Evolutionary conservation across 2,329 filamentous ascomycete species (phyloP), one percentile per base, ranked within the genome.

Genomic region (Mycosphaerella sp.): DNA sequence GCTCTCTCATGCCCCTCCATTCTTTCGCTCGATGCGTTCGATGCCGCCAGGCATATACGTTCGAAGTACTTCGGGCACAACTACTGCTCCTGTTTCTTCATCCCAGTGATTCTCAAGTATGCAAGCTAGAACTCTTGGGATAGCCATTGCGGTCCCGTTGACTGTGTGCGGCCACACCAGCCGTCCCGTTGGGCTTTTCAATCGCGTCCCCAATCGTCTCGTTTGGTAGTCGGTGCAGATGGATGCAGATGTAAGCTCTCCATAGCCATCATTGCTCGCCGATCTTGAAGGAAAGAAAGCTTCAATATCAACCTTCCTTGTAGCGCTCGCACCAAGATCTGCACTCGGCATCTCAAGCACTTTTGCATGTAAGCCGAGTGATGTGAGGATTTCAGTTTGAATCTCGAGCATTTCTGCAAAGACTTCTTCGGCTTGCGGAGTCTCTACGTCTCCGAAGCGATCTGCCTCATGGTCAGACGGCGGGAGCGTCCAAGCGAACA

Each of bases 161-260:
- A 95, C 77, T 0, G 93, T 98, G 73, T 87, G 89, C 12, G 90
- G 89, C 68, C 89, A 97, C 1, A 77, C 75, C 36, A 85, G 71
- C 64, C 78, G 81, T n/a, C 72, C 63, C 73, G 72, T 55, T 67
- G 68, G 6, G n/a, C 61, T 46, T 56, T 84, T 82, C 41, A 87
- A 74, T 36, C 86, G 79, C 12, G 93, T 96, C 25, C 81, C 84
- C 32, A 98, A 75, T 13, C 93, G 79, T 25, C 93, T 79, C 21
- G 80, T 86, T 74, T 98, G 93, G 71, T 97, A 98, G 70, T 98
- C 93, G 1, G 88, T 93, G 71, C 93, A 98, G 61, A 91, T 84
- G 57, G 87, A 94, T 0, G 89, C 84, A 39, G 86, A 91, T 0
- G 90, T 95, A 46, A 98, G 84, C 71, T 98, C 93, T 41, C 93